Evolutionary conservation across 2,329 filamentous ascomycete species (phyloP).

Genomic region (Apiospora rasikravindrae): DNA sequence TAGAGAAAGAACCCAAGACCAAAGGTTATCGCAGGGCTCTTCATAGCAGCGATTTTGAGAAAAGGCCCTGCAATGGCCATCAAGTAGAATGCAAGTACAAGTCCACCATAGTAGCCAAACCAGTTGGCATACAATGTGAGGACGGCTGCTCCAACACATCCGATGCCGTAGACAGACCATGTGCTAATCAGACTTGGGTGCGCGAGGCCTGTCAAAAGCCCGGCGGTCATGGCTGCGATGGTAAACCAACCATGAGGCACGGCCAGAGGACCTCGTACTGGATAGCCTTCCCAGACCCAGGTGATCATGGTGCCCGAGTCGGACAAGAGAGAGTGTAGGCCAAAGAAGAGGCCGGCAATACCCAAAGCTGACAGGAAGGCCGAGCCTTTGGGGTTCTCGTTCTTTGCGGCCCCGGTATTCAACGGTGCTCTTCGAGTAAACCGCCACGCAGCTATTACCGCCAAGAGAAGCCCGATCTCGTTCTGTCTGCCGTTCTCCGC

Average conservation of each 20-base stretch:
- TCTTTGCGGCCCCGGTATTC: slow-evolving; percentile 42
- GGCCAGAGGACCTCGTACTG: slow-evolving; percentile 83
- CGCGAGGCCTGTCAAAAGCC: slow-evolving; percentile 77
- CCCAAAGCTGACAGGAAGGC: slow-evolving; percentile 76
- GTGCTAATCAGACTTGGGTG: slow-evolving; percentile 72
- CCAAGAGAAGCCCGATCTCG: slow-evolving; percentile 77
- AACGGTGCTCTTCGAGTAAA: slow-evolving; percentile 72
- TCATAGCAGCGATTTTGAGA: slow-evolving; percentile 76
- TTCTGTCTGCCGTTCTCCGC: slow-evolving; percentile 92
- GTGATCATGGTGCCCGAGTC: slow-evolving; percentile 99
- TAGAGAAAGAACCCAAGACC: slow-evolving; percentile 89
- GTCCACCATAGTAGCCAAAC: slow-evolving; percentile 86
- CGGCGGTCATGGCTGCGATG: slow-evolving; percentile 83
- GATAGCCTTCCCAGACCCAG: slow-evolving; percentile 98
- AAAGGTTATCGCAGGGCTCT: slow-evolving; percentile 80
- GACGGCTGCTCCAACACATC: slow-evolving; percentile 78
- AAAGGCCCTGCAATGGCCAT: slow-evolving; percentile 80
- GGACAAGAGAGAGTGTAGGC: slow-evolving; percentile 87
- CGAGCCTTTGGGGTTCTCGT: slow-evolving; percentile 63
- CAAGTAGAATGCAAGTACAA: slow-evolving; percentile 77
- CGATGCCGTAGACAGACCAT: slow-evolving; percentile 80
- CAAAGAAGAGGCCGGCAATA: slow-evolving; percentile 84
- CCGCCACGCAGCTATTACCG: slow-evolving; percentile 74
- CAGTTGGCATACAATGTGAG: slow-evolving; percentile 81
- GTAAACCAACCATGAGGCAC: slow-evolving; percentile 91